phyloP scores from a whole-genome alignment of 192 early-diverging fungal species.

The Thoreauomyces humboldtii region DNA sequence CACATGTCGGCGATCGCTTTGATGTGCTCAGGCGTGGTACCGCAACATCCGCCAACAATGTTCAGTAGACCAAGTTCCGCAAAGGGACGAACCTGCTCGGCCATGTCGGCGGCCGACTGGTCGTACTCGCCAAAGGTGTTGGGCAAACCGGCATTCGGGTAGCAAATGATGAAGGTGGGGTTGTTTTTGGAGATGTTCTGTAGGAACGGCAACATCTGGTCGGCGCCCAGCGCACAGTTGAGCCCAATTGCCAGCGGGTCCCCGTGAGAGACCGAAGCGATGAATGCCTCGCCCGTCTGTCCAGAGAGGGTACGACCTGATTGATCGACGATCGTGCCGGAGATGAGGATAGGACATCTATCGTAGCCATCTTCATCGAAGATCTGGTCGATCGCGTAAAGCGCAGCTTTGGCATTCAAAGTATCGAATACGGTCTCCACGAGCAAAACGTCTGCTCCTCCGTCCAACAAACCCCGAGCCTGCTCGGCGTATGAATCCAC shows the following conservation, averaged over 20 bases:
- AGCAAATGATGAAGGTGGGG: conserved; percentile 80
- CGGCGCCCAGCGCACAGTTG: conserved; percentile 67
- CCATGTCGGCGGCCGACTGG: conserved; percentile 84
- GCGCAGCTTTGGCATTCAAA: conserved; percentile 92
- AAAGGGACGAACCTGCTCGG: conserved; percentile 78
- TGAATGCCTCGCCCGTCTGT: conserved; percentile 96
- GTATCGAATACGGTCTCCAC: conserved; percentile 99
- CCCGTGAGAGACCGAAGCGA: conserved; percentile 75
- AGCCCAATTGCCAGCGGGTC: conserved; percentile 84
- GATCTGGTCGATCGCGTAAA: conserved; percentile 86
- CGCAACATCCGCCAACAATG: conserved; percentile 96
- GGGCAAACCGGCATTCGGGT: conserved; percentile 95
- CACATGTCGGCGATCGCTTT: conserved; percentile 76
- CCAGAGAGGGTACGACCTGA: conserved; percentile 94
- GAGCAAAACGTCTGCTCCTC: conserved; percentile 87
- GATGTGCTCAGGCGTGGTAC: conserved; percentile 93
- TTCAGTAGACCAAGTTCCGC: conserved; percentile 91
- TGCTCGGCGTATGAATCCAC: conserved; percentile 91
- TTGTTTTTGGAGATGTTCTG: conserved; percentile 85
- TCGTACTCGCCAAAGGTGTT: conserved; percentile 98
- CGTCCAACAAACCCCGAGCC: conserved; percentile 86
- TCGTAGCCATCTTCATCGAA: conserved; percentile 78
- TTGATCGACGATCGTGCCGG: conserved; percentile 94
- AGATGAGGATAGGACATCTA: conserved; percentile 35
- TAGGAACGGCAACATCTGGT: conserved; percentile 95